Evolutionary conservation across 129 eudicot species (phyloP).

Genomic region (Apium graveolens): DNA sequence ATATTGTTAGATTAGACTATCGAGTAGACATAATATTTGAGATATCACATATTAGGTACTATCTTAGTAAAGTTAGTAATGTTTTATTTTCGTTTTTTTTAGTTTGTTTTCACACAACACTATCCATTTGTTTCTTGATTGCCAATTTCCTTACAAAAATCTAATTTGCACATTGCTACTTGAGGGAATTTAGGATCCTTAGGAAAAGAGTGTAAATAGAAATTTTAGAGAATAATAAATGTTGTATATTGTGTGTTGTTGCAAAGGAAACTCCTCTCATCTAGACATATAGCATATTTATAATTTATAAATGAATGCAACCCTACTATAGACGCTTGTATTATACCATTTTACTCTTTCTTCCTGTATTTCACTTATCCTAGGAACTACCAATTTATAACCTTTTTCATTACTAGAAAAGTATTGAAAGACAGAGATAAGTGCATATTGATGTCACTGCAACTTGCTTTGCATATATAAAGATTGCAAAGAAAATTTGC

Average conservation of each 20-base stretch:
- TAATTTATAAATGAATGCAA: not conserved
- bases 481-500: not conserved
- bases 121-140: not conserved
- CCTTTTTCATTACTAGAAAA: too few relatives aligned
- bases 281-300: too few relatives aligned
- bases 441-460: too few relatives aligned
- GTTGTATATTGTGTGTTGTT: too few relatives aligned
- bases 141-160: not conserved
- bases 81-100: too few relatives aligned
- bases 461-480: not conserved
- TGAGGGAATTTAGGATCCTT: not conserved
- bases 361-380: too few relatives aligned
- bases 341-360: too few relatives aligned
- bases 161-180: not conserved
- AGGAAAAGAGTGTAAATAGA: not conserved
- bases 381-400: too few relatives aligned
- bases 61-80: not conserved
- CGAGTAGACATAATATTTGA: not conserved
- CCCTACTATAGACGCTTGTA: not conserved
- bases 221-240: too few relatives aligned
- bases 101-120: not conserved
- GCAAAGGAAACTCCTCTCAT: not conserved
- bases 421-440: too few relatives aligned
- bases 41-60: not conserved
- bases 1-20: not conserved